These are phyloP conservation scores for Pontederia paniculata DNA, from an alignment of 176 grass and related monocot species.

Conservation along the genomic window DNA sequence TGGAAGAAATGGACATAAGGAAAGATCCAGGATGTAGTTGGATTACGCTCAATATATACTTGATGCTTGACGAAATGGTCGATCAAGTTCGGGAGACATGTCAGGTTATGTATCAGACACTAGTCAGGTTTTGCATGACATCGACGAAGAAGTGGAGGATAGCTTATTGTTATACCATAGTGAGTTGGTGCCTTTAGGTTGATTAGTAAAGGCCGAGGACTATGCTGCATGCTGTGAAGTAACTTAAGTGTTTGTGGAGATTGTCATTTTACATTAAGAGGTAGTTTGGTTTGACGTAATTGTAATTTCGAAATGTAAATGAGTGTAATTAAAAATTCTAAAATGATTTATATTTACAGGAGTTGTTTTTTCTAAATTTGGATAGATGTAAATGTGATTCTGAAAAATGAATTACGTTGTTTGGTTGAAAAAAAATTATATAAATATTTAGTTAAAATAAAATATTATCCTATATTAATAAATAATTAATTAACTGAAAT, in stretches of 20 bases:
- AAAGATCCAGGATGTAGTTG: constrained; percentile 24
- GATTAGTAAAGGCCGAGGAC: constrained; percentile 7
- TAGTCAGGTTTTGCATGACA: constrained; percentile 10
- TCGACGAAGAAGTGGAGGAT: constrained; percentile 12
- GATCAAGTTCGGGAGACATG: background rate
- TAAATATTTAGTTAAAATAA: no score
- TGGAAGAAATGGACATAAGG: constrained; percentile 17
- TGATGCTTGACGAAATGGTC: constrained; percentile 15
- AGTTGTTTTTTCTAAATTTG: no score
- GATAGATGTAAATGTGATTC: no score
- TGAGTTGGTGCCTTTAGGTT: constrained; percentile 19
- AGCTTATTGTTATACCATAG: constrained; percentile 15
- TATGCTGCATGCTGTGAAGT: constrained; percentile 12
- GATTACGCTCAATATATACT: constrained; percentile 17
- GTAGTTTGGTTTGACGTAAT: no score
- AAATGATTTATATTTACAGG: no score
- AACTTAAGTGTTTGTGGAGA: constrained; percentile 19
- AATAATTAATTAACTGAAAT: no score
- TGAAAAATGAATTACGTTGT: no score
- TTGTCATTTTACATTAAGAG: constrained; percentile 20
- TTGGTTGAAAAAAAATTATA: no score
- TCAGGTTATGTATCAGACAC: constrained; percentile 12
- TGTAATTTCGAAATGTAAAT: no score
- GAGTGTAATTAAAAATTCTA: no score
- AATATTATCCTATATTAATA: no score